Percentiles rank a stretch among this genome's conserved stretches.
Conservation (phyloP, 2,329 filamentous ascomycete genomes). For the Ophiostoma australiae region DNA sequence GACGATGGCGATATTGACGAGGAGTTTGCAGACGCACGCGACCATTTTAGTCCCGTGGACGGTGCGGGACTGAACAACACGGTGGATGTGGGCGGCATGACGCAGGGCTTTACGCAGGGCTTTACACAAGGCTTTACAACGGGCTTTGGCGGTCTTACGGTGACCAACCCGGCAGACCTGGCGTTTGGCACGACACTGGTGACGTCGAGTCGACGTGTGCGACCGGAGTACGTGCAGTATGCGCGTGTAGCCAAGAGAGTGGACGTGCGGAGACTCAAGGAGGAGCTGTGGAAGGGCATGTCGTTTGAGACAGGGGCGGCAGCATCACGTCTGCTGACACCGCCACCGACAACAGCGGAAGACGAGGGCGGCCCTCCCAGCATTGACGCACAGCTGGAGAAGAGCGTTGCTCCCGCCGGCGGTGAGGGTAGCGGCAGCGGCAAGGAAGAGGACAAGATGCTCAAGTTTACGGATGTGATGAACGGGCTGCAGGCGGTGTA, state of each 20-base stretch:
- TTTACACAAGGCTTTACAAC: conserved; percentile 36
- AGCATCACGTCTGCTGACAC: conserved; percentile 31
- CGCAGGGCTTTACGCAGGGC: conserved; percentile 34
- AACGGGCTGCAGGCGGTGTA: conserved; percentile 83
- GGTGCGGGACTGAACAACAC: conserved; percentile 28
- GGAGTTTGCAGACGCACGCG: conserved; percentile 74
- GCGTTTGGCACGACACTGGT: conserved; percentile 64
- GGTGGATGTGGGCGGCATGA: conserved; percentile 40
- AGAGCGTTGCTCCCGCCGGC: neutral
- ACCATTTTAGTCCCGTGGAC: conserved; percentile 67
- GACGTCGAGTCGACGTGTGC: conserved; percentile 56
- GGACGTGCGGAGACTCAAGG: conserved; percentile 62
- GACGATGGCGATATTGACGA: conserved; percentile 61
- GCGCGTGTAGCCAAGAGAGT: conserved; percentile 67
- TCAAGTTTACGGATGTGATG: conserved; percentile 90
- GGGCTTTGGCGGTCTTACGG: conserved; percentile 42
- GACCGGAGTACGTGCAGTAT: conserved; percentile 67
- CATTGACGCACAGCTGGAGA: conserved; percentile 24
- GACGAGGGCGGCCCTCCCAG: neutral
- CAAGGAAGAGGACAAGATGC: conserved; percentile 46
- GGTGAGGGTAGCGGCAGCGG: conserved; percentile 28
- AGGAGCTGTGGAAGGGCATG: conserved; percentile 66
- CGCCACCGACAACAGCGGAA: conserved; percentile 22
- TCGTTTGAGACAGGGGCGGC: conserved; percentile 46
- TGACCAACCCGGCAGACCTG: conserved; percentile 41